Evolutionary conservation across 768 basidiomycete genomes (phyloP), one percentile per base, ranked within the genome.

Genomic region (Lactarius sanguifluus): DNA sequence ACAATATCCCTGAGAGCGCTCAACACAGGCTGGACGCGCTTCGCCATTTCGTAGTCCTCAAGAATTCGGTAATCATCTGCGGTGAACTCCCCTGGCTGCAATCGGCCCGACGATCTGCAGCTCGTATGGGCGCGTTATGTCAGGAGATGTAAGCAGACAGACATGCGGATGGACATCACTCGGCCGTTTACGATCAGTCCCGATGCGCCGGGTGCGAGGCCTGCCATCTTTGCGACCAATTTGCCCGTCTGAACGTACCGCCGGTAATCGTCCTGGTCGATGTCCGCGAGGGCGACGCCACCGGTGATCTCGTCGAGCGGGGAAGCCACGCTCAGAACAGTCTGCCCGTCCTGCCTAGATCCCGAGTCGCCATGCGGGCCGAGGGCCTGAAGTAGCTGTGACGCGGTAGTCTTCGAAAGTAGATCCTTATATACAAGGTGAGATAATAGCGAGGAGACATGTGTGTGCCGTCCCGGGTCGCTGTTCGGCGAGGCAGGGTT

Each of bases 181-280:
- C 96, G 81, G 30, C 96, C 96, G 71, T 97, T 97, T 60, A 92
- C 78, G 41, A 96, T 67, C 43, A 98, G 65, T 1, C 83, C 91
- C 25, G 80, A 79, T 64, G 88, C 77, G 0, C 89, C 90, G 1
- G 87, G 83, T 16, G 74, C 70, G 32, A 95, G 72, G n/a, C 82
- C 81, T 3, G 93, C 71, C 60, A 83, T 82, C 32, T 85, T 79
- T 2, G 81, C 80, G 16, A 92, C 71, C 25, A 85, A 72, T 40
- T 80, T 78, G 65, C 82, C 79, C 1, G 80, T 74, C 57, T 75
- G 79, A 15, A 83, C 72, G 69, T 79, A 90, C n/a, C 75, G 70
- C 38, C 64, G 69, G 69, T 83, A 83, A 9, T 76, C 75, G 20
- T 72, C 73, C 13, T 70, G 62, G 61, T 77, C 73, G 28, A 80